A percentile compares a stretch with the other conserved stretches of the same genome.
These are phyloP conservation scores for Aureobasidium sp. DNA, from an alignment of 2,329 filamentous ascomycete genomes.

Conservation along the genomic window DNA sequence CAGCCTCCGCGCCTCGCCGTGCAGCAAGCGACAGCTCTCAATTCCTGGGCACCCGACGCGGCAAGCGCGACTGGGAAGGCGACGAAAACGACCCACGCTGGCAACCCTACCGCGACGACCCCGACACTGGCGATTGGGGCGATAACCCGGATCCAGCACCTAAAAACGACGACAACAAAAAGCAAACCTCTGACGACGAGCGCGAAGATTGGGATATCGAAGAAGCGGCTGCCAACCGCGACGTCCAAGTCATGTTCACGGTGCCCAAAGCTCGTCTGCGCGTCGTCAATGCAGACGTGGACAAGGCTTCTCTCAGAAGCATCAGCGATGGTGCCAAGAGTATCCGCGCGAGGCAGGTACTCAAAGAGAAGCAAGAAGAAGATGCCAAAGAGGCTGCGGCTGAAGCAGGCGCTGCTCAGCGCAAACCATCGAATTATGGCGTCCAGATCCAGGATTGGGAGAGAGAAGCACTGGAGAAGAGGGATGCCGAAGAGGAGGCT, in stretches of 20 bases:
- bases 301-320: constrained; percentile 32
- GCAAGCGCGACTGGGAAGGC: constrained; percentile 34
- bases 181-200: constrained; percentile 19
- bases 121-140: constrained; percentile 31
- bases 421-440: constrained; percentile 12
- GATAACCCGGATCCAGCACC: constrained; percentile 15
- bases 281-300: constrained; percentile 75
- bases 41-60: constrained; percentile 36
- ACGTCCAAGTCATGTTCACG: constrained; percentile 71
- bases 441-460: constrained; percentile 14
- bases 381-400: neutral
- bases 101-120: constrained; percentile 29
- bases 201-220: constrained; percentile 48
- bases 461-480: constrained; percentile 10
- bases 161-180: neutral
- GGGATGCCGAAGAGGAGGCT: constrained; percentile 9
- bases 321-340: constrained; percentile 26
- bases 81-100: constrained; percentile 20
- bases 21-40: constrained; percentile 38
- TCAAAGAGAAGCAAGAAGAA: neutral
- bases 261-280: constrained; percentile 78
- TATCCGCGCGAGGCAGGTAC: neutral
- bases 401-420: neutral
- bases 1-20: constrained; percentile 30
- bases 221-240: constrained; percentile 38